Evolutionary conservation across 495 filamentous ascomycete genomes (phyloP).

Genomic region (Copromyces sp.): DNA sequence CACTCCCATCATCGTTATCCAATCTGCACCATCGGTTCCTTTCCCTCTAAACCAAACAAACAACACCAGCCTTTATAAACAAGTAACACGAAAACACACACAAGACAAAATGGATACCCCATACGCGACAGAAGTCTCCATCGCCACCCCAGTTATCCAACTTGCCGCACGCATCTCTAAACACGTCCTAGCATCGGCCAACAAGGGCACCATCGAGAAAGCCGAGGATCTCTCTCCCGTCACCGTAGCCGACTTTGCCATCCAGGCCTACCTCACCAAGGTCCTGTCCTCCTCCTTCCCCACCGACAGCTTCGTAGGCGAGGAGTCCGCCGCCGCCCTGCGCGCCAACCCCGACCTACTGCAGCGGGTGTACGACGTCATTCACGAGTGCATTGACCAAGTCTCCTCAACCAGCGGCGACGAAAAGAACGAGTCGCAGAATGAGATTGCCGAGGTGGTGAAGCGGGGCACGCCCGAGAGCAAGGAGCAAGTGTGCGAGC

Average conservation of each 20-base stretch:
- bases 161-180: slow-evolving; percentile 31
- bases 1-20: background rate
- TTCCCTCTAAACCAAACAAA: background rate
- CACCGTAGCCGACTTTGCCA: slow-evolving; percentile 59
- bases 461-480: slow-evolving; percentile 29
- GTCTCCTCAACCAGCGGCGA: slow-evolving; percentile 22
- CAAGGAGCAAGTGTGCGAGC: slow-evolving; percentile 45
- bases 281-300: slow-evolving; percentile 47
- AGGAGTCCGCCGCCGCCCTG: slow-evolving; percentile 50
- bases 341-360: slow-evolving; percentile 38
- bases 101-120: slow-evolving; percentile 22
- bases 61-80: background rate
- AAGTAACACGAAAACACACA: background rate
- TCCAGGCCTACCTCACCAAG: slow-evolving; percentile 51
- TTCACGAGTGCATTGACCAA: slow-evolving; percentile 10
- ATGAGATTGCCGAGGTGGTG: background rate
- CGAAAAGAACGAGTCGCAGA: slow-evolving; percentile 10
- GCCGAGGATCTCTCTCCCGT: slow-evolving; percentile 47
- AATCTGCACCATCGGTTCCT: background rate
- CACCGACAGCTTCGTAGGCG: slow-evolving; percentile 47
- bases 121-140: slow-evolving; percentile 21
- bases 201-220: slow-evolving; percentile 31
- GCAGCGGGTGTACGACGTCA: slow-evolving; percentile 43
- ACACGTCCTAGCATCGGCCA: slow-evolving; percentile 16
- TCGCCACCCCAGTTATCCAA: slow-evolving; percentile 21